These are phyloP conservation scores for Sutorius australiensis DNA, from an alignment of 768 basidiomycete species.

Conservation along the genomic window DNA sequence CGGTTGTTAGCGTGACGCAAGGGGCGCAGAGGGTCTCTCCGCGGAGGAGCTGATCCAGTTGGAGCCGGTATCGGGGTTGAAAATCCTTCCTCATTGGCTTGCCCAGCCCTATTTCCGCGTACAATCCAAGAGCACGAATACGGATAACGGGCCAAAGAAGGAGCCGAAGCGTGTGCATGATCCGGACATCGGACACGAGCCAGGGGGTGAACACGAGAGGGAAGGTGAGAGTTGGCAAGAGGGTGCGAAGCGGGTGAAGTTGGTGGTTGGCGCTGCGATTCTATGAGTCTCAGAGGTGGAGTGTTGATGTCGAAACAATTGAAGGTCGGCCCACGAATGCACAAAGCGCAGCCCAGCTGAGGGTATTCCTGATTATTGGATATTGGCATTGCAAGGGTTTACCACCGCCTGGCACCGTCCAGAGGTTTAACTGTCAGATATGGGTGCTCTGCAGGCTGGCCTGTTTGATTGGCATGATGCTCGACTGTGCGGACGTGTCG, in stretches of 20 bases:
- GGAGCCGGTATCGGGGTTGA: slow-evolving; percentile 48
- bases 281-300: neutral
- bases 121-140: neutral
- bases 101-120: slow-evolving; percentile 63
- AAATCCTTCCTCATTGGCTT: slow-evolving; percentile 62
- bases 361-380: neutral
- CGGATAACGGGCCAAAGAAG: neutral
- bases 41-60: slow-evolving; percentile 37
- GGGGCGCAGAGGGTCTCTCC: slow-evolving; percentile 26
- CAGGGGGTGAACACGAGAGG: neutral
- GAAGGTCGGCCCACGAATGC: neutral
- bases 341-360: too few species aligned
- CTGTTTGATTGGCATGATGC: too few species aligned
- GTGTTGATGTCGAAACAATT: neutral
- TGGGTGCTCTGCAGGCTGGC: too few species aligned
- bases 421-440: too few species aligned
- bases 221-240: neutral
- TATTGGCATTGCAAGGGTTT: neutral
- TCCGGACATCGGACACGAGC: neutral
- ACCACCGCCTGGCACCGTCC: too few species aligned
- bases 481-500: too few species aligned
- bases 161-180: slow-evolving; percentile 9
- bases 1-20: slow-evolving; percentile 44
- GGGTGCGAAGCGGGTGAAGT: slow-evolving; percentile 8
- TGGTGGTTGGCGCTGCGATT: neutral